Base-by-base conservation (phyloP, 805 yeast species). In the Candida morakotiae region DNA sequence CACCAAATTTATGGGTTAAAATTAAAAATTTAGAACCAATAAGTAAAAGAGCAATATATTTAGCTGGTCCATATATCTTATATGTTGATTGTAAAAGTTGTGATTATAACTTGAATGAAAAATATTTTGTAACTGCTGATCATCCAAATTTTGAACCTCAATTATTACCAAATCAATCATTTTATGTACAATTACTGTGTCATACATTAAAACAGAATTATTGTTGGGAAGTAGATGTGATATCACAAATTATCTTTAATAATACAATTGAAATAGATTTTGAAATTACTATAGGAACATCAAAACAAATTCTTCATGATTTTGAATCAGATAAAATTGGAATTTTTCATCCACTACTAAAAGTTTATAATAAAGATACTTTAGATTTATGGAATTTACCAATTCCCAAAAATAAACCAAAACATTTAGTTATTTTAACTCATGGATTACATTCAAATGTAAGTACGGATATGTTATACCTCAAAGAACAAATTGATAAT, bases 381-480 rank as follows among this genome's bases (percentile, higher is more conserved):
- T 47, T 70, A 3, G 83, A 79, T 37, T 53, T 91, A 22, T 93
- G 98, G 97, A 75, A 77, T 54, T 53, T 70, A 26, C 93, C 94
- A 0, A 41, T 62, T 0, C 75, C 72, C 2, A 39, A 62, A 9
- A 62, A 70, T 0, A 57, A 61, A 40, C 93, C 94, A 0, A 75
- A 81, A 10, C 98, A 93, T 64, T 64, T 93, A 39, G 93, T 91
- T 2, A 69, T 93, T 3, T 48, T 89, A 9, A 87, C 96, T 0
- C 98, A 93, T 57, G 98, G 98, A 0, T 71, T 93, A 18, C 95
- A 87, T 52, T 86, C 97, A 1, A 93, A 89, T 51, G 75, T 81
- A 4, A 81, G 93, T 1, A 87, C 95, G 9, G 98, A 93, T 58
- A 78, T 93, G 94, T 69, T 86, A 14, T 89, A 82, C 50, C 51